A percentile compares a stretch with the other conserved stretches of the same genome.
Conservation (phyloP, 2,329 filamentous ascomycete species). For the Fonsecaea monophora region DNA sequence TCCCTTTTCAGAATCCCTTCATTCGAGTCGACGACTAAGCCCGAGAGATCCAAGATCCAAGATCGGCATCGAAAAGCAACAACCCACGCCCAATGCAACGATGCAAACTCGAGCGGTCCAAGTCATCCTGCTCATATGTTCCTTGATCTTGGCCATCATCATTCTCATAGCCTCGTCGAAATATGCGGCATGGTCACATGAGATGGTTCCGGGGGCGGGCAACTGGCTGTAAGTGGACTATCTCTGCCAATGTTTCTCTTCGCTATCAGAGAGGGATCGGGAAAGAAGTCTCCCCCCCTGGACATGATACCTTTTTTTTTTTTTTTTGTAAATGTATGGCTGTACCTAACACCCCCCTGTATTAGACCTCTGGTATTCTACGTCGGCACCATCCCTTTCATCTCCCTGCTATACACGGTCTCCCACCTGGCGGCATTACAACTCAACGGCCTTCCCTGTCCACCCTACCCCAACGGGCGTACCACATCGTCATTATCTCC, state of each 20-base stretch:
- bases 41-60: neutral
- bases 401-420: constrained; percentile 33
- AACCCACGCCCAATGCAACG: neutral
- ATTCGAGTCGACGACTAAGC: neutral
- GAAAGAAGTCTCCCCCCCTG: neutral
- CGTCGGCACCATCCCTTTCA: constrained; percentile 29
- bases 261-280: neutral
- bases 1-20: neutral
- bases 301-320: neutral
- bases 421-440: constrained; percentile 33
- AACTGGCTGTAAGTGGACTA: constrained; percentile 34
- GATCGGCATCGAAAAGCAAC: neutral
- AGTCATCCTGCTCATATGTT: constrained; percentile 31
- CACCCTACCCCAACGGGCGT: constrained; percentile 13
- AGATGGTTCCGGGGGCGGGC: constrained; percentile 25
- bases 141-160: constrained; percentile 30
- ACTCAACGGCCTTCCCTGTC: constrained; percentile 32
- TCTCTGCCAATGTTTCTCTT: neutral
- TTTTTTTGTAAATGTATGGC: neutral
- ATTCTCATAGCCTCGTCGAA: constrained; percentile 36
- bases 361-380: constrained; percentile 34
- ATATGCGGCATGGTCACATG: constrained; percentile 36
- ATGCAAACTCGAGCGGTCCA: constrained; percentile 34
- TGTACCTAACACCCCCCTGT: neutral
- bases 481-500: neutral